Base-by-base conservation (phyloP, 371 early-diverging fungal genomes). In the Mucor ambiguus region DNA sequence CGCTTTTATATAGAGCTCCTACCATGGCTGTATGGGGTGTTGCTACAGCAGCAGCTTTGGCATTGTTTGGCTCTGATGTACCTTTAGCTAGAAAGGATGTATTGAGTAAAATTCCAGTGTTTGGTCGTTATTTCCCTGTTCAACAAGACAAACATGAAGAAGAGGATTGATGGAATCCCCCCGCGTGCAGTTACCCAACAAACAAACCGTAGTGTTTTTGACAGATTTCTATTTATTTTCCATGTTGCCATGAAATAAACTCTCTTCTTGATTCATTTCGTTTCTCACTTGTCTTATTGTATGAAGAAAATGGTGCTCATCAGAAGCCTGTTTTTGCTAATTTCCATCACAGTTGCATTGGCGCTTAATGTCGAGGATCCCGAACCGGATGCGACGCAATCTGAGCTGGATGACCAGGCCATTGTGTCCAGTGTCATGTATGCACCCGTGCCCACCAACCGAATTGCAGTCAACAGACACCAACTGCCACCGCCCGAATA, bases 81-180 rank as follows among this genome's bases (percentile, higher is more conserved):
- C 85, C 85, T 9, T 32, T 76, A 3, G 72, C 83, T 41, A 82
- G 78, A 66, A 46, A 58, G 37, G 75, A 70, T 54, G 57, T 84
- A 20, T 60, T 84, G 43, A 76, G 77, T 48, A 83, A 83, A 56
- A 63, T 76, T 2, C 84, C 84, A 48, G 1, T 75, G 14, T 61
- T 77, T 38, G 83, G 83, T 20, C 68, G 74, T 67, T 79, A 83
- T 71, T 84, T 81, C 81, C 73, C 75, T 70, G 78, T 75, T 12
- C 4, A 20, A 3, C 54, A 28, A 43, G 56, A 44, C 12, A 57
- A 35, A 22, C 68, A 74, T 29, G 82, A 80, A 63, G 58, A 70
- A 63, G 60, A 70, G 28, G 26, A 52, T 16, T 52, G 16, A 52
- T 10, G 16, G 6, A 52, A 52, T 28, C 28, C 28, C 28, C 52